Evolutionary conservation across 2,329 filamentous ascomycete species (phyloP).

Genomic region (Aspergillus eucalypticola): DNA sequence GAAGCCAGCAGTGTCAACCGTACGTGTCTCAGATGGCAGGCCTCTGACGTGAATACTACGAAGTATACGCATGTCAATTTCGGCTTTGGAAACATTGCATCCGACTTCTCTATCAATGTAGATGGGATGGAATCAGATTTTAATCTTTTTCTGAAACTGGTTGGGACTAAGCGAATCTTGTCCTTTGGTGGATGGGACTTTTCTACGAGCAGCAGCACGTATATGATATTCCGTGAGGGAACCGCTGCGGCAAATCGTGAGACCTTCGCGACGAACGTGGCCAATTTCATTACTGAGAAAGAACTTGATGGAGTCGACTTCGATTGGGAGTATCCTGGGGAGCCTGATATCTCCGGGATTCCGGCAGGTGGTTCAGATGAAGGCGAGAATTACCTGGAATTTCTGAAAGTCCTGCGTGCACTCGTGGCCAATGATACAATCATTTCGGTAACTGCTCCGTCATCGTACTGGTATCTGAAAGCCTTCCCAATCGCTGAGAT

Average conservation of each 20-base stretch:
- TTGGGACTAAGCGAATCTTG: slow-evolving; percentile 38
- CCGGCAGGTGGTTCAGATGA: slow-evolving; percentile 31
- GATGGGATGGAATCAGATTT: slow-evolving; percentile 25
- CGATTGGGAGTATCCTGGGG: slow-evolving; percentile 19
- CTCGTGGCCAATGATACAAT: slow-evolving; percentile 12
- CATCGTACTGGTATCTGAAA: slow-evolving; percentile 38
- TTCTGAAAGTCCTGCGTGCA: slow-evolving; percentile 26
- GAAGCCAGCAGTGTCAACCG: slow-evolving; percentile 34
- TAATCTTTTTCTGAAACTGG: not conserved
- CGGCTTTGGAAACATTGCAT: slow-evolving; percentile 38
- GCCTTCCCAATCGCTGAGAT: slow-evolving; percentile 35
- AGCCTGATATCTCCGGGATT: slow-evolving; percentile 40
- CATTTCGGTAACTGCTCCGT: slow-evolving; percentile 30
- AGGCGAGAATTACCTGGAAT: slow-evolving; percentile 35
- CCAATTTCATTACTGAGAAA: slow-evolving; percentile 20
- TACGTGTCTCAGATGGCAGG: slow-evolving; percentile 20
- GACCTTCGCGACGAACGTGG: slow-evolving; percentile 37
- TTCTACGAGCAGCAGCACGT: slow-evolving; percentile 40
- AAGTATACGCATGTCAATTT: slow-evolving; percentile 41
- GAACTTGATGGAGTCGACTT: slow-evolving; percentile 17
- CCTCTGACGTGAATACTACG: not conserved
- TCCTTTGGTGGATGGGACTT: slow-evolving; percentile 51
- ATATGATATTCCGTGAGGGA: slow-evolving; percentile 41
- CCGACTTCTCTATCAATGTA: slow-evolving; percentile 33
- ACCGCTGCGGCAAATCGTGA: slow-evolving; percentile 26